These are phyloP conservation scores for Skeletonema menzelii DNA, from an alignment of 108 stramenopile species.

Conservation along the genomic window DNA sequence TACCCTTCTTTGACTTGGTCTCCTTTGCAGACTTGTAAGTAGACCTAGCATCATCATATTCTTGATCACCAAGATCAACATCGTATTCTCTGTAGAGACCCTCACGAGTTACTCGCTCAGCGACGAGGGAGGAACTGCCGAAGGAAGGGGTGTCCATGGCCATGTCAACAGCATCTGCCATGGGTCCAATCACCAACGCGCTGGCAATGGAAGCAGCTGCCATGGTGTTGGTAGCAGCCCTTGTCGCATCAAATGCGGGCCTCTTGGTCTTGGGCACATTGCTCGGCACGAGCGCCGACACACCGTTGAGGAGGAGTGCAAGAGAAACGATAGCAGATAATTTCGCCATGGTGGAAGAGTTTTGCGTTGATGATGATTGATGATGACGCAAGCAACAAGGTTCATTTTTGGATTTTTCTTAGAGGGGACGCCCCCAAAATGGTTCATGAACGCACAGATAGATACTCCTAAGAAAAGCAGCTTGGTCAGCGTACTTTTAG, in stretches of 20 bases:
- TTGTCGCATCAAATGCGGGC: constrained; percentile 25
- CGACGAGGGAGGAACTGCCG: constrained; percentile 61
- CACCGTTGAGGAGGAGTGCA: constrained; percentile 23
- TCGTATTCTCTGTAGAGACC: constrained; percentile 85
- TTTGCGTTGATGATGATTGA: neutral
- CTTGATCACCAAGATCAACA: constrained; percentile 71
- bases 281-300: constrained; percentile 36
- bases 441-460: too few relatives aligned
- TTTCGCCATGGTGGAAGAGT: constrained; percentile 43
- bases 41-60: constrained; percentile 77
- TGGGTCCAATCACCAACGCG: constrained; percentile 37
- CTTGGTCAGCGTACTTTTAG: too few relatives aligned
- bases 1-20: constrained; percentile 92
- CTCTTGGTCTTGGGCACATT: constrained; percentile 32
- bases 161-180: constrained; percentile 63
- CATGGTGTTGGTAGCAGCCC: constrained; percentile 27
- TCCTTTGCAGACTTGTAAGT: constrained; percentile 87
- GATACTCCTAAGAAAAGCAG: too few relatives aligned
- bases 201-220: constrained; percentile 39
- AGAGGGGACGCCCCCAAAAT: too few relatives aligned
- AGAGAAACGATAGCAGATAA: constrained; percentile 22
- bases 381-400: neutral
- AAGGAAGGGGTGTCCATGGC: constrained; percentile 47
- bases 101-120: constrained; percentile 72
- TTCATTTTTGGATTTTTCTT: too few relatives aligned